Evolutionary conservation across 306 rosid genomes (phyloP).

Genomic region (Leucaena leucocephala): DNA sequence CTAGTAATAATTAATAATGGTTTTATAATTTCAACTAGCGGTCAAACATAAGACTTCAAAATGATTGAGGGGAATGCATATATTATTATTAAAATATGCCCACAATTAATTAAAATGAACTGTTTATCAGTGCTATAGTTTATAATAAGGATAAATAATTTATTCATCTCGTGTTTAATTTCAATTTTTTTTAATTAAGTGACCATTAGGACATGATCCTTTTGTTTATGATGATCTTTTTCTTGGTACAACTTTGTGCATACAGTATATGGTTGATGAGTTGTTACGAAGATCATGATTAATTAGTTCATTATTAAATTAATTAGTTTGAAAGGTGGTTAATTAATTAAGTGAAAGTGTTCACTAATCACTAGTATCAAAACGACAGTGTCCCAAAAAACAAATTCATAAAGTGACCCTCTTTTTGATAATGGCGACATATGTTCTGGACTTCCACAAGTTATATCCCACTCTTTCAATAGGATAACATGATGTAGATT

Average conservation of each 20-base stretch:
- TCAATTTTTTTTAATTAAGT: neutral
- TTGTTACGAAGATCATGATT: neutral
- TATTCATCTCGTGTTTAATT: neutral
- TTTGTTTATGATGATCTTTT: neutral
- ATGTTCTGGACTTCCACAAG: constrained; percentile 37
- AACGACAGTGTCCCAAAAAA: constrained; percentile 18
- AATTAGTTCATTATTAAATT: neutral
- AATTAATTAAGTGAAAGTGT: neutral
- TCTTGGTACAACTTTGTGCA: neutral
- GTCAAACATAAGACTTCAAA: constrained; percentile 6
- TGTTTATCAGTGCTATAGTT: neutral
- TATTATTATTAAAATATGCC: neutral
- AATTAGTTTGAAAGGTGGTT: neutral
- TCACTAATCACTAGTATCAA: constrained; percentile 2
- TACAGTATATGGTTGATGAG: neutral
- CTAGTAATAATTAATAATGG: neutral
- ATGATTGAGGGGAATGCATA: constrained; percentile 1
- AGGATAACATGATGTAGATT: too few relatives aligned
- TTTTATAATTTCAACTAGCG: neutral
- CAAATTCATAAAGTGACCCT: neutral
- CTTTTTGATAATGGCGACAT: constrained; percentile 41
- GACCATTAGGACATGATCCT: neutral
- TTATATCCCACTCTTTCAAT: neutral
- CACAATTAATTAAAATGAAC: neutral
- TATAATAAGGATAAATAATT: neutral